Base-by-base conservation (phyloP, 2,329 filamentous ascomycete genomes). In the Talaromyces atroroseus region DNA sequence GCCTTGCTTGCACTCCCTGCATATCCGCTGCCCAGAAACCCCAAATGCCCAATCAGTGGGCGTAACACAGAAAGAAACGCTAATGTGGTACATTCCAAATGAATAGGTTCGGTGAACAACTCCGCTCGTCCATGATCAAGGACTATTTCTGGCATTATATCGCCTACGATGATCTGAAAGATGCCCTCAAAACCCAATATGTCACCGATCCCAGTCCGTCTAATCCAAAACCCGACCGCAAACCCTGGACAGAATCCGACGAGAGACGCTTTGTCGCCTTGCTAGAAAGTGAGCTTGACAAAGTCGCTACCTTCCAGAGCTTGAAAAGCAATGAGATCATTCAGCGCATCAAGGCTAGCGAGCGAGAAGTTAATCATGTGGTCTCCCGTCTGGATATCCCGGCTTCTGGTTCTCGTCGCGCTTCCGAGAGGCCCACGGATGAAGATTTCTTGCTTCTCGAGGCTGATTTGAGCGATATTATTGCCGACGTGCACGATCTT, bases 81-180 rank as follows among this genome's bases (percentile, higher is more conserved):
- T 21, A 44, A 44, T 21, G 11, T 8, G 7, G 23, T 18, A 40
- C 34, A 48, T 32, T 23, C 52, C 47, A 46, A 29, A 29, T 29
- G 2, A 40, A 46, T 56, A 87, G 84, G 81, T 99, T 97, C 80
- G 94, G 94, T 72, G 90, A 96, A 76, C 92, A 99, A 81, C 85
- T 99, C 68, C 90, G 90, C 62, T 92, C 90, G 68, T 96, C 92
- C 71, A 83, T 96, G 69, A 95, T 97, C 75, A 91, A 89, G 79
- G 92, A 97, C 77, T 99, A 95, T 78, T 87, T 92, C 73, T 96
- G 92, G 86, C 90, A 96, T 79, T 99, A 99, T 78, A 96, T 99
- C 76, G 88, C 59, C 76, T 99, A 99, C 77, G 92, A 96, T 72
- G 89, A 87, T 62, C 83, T 99, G 50, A 99, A 99, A 78, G 80